These are phyloP conservation scores for Aspergillus sp. DNA, from an alignment of 2,329 filamentous ascomycete species.

Conservation along the genomic window DNA sequence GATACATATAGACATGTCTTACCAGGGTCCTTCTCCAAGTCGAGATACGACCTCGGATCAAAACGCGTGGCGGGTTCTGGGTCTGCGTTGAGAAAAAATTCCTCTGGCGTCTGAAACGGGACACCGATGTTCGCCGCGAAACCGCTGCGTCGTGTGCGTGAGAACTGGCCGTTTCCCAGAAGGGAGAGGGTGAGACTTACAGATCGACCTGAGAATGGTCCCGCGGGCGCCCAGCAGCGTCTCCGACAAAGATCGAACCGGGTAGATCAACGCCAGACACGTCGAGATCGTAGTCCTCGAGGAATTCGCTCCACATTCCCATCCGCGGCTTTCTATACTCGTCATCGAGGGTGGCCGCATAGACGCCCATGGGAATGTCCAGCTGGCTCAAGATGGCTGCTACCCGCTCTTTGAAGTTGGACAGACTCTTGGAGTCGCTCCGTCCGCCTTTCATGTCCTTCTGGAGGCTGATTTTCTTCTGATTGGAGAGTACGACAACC, in stretches of 20 bases:
- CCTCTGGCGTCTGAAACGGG: conserved; percentile 75
- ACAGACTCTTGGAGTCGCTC: conserved; percentile 56
- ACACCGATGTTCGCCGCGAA: conserved; percentile 80
- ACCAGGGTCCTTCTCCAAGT: too few relatives aligned
- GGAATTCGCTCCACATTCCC: conserved; percentile 75
- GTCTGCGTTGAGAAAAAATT: conserved; percentile 68
- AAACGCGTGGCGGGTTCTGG: conserved; percentile 64
- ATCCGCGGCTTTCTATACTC: conserved; percentile 74
- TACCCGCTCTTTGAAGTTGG: conserved; percentile 76
- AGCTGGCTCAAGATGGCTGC: conserved; percentile 54
- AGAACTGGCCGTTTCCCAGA: background rate
- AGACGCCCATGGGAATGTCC: conserved; percentile 67
- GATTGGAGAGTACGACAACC: conserved; percentile 78
- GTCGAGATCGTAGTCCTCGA: conserved; percentile 52
- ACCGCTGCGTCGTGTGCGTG: conserved; percentile 45
- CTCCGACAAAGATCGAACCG: conserved; percentile 76
- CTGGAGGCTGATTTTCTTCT: conserved; percentile 70
- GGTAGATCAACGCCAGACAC: conserved; percentile 55
- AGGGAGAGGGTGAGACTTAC: conserved; percentile 22
- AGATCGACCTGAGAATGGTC: conserved; percentile 54
- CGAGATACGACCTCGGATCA: conserved; percentile 53
- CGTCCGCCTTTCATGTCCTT: conserved; percentile 63
- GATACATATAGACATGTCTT: too few relatives aligned
- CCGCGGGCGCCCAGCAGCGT: conserved; percentile 55
- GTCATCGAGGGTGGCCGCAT: conserved; percentile 78